phyloP scores from a whole-genome alignment of 441 rosid species.

The Pelargonium citronellum region DNA sequence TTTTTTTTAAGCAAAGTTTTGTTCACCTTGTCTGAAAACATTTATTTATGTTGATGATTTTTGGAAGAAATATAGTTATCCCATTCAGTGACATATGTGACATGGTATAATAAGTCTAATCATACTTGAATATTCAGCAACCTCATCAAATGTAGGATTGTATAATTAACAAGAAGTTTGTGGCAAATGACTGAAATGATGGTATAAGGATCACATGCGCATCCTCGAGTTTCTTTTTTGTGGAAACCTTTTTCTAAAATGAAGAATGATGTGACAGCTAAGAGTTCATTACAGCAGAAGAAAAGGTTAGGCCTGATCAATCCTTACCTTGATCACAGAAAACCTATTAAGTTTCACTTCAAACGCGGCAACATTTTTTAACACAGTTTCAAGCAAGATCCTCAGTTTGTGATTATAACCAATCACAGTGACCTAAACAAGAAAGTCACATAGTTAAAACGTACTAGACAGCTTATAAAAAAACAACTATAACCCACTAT shows the following conservation, averaged over 20 bases:
- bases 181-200: not conserved
- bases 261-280: not conserved
- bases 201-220: no score
- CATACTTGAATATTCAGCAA: not conserved
- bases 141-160: not conserved
- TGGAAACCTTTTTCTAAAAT: no score
- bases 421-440: conserved; percentile 48
- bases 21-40: no score
- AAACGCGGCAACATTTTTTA: conserved; percentile 61
- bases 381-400: conserved; percentile 60
- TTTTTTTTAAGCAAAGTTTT: no score
- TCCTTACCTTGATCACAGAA: conserved; percentile 74
- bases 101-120: not conserved
- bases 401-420: conserved; percentile 84
- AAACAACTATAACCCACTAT: not conserved
- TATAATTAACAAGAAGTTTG: not conserved
- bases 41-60: no score
- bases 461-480: not conserved
- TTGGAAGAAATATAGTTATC: no score
- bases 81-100: no score
- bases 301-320: not conserved
- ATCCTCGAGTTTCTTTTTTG: no score
- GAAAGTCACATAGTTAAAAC: conserved; percentile 18
- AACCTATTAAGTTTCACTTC: conserved; percentile 74
- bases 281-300: not conserved